Percentiles rank a stretch among this genome's conserved stretches.
These are phyloP conservation scores for Aspergillus thermomutatus DNA, from an alignment of 2,329 filamentous ascomycete species.

Conservation along the genomic window DNA sequence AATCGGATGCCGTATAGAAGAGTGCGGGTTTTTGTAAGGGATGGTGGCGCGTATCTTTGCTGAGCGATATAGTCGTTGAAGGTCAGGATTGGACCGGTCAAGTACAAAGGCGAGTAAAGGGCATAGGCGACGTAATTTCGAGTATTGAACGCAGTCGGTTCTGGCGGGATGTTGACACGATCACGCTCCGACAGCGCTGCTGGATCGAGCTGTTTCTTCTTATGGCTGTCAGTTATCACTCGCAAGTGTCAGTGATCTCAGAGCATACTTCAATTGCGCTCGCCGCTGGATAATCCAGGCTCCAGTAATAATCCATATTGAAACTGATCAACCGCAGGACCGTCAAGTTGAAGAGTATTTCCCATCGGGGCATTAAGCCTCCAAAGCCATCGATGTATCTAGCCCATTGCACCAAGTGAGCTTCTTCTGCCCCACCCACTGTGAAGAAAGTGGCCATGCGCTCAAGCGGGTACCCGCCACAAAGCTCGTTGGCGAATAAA, in stretches of 20 bases:
- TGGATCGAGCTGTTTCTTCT: constrained; percentile 99
- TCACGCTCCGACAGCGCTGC: constrained; percentile 84
- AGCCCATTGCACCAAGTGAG: constrained; percentile 58
- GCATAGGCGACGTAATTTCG: constrained; percentile 86
- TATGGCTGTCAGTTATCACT: constrained; percentile 40
- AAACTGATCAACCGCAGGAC: constrained; percentile 91
- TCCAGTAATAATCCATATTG: constrained; percentile 97
- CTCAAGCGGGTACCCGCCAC: constrained; percentile 70
- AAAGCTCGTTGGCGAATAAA: constrained; percentile 87
- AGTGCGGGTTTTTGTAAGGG: constrained; percentile 67
- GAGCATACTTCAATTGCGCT: constrained; percentile 73
- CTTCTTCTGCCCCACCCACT: constrained; percentile 38
- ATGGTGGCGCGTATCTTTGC: constrained; percentile 67
- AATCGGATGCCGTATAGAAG: constrained; percentile 82
- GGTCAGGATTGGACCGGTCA: constrained; percentile 88
- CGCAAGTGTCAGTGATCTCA: not conserved
- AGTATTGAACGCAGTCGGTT: constrained; percentile 67
- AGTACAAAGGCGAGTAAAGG: constrained; percentile 88
- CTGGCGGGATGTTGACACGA: constrained; percentile 73
- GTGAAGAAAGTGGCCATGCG: constrained; percentile 56
- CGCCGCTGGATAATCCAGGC: constrained; percentile 59
- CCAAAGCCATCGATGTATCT: constrained; percentile 72
- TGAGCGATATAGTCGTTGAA: constrained; percentile 98
- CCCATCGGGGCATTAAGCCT: constrained; percentile 86
- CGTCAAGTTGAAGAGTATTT: constrained; percentile 96